Evolutionary conservation across 108 stramenopile genomes (phyloP).

Genomic region (Cyclotella sp.): DNA sequence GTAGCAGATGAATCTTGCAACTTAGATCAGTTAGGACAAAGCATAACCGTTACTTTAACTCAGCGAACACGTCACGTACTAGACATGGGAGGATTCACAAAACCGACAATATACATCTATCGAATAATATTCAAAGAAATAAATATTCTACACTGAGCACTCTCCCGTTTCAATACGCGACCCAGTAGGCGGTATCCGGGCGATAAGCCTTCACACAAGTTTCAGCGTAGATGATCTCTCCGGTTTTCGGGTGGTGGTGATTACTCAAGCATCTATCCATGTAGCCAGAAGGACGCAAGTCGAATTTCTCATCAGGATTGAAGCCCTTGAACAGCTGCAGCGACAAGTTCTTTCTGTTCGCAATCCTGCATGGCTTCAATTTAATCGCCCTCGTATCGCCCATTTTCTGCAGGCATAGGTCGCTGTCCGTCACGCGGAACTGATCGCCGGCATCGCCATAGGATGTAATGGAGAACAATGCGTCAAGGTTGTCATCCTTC

Average conservation of each 20-base stretch:
- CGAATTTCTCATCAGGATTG: conserved; percentile 9
- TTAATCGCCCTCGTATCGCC: conserved; percentile 2
- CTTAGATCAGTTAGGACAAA: too few relatives aligned
- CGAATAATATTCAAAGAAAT: background rate
- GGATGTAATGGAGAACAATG: background rate
- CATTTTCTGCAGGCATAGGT: conserved; percentile 16
- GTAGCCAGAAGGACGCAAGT: conserved; percentile 7
- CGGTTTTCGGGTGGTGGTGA: conserved; percentile 29
- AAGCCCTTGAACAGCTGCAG: conserved; percentile 15
- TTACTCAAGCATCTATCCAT: conserved; percentile 28
- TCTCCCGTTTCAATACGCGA: background rate
- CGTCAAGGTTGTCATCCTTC: conserved; percentile 9
- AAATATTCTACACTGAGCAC: background rate
- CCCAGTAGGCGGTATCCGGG: conserved; percentile 21
- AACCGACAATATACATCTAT: too few relatives aligned
- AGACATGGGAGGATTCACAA: too few relatives aligned
- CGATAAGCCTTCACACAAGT: conserved; percentile 14
- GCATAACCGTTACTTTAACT: too few relatives aligned
- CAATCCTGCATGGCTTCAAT: conserved; percentile 19
- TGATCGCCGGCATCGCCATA: conserved; percentile 17
- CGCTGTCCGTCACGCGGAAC: background rate
- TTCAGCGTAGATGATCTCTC: conserved; percentile 25
- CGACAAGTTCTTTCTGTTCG: background rate
- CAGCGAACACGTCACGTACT: too few relatives aligned
- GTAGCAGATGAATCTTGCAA: too few relatives aligned